Base-by-base conservation (phyloP, 1,284 basidiomycete genomes). In the Coniophora puteana region DNA sequence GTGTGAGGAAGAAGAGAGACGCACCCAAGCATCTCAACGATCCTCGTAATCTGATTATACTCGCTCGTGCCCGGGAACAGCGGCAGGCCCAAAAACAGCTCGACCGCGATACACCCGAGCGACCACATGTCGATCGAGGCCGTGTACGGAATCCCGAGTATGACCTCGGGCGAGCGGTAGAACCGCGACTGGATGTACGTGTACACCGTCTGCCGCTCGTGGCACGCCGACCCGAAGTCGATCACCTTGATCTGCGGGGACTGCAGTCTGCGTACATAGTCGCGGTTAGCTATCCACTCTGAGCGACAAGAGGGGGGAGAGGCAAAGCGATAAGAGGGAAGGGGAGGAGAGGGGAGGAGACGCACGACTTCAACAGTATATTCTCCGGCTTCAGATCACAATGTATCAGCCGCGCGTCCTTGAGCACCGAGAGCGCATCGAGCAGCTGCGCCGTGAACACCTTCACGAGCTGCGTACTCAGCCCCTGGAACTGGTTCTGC, bases 111-210 rank as follows among this genome's bases (percentile, higher is more conserved):
- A 55, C 92, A 94, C 2, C 92, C 93, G 43, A 95, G 64, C 20
- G 89, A 92, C 92, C 92, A 95, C 89, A 95, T 93, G 62, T 95
- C 93, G 62, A 95, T 95, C 16, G 92, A 77, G 12, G 93, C 84
- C 24, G 87, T 94, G 65, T 99, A 99, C 4, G 94, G 86, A 58
- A 98, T 80, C 17, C 94, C 94, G 17, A 99, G 75, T 12, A 99
- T 74, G 20, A 99, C 96, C 68, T 99, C 96, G 4, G 95, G 96
- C 4, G 92, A 96, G 29, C 96, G 89, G 62, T 99, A 99, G 71
- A 99, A 99, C 36, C 95, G 81, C 8, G 94, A 97, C 62, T 99
- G 95, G 61, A 99, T 99, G 67, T 99, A 99, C 2, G 96, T 99
- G 63, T 99, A 99, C 33, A 99, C 94, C 5, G 95, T 99, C 66